These are phyloP conservation scores for Alternaria consortialis DNA, from an alignment of 2,329 filamentous ascomycete genomes.

Conservation along the genomic window DNA sequence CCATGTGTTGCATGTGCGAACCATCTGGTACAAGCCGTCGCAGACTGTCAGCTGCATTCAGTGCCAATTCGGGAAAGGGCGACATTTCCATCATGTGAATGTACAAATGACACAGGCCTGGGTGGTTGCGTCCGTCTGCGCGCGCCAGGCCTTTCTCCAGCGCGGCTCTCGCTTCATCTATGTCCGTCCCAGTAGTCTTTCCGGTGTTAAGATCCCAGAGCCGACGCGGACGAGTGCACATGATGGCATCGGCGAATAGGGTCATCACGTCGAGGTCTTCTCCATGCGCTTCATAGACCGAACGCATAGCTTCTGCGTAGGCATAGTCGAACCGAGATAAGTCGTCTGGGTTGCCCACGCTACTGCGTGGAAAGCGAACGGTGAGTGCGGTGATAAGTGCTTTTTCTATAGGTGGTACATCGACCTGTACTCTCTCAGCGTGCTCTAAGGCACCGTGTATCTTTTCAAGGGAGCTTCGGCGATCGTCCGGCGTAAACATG, in stretches of 20 bases:
- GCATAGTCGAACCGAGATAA: slow-evolving; percentile 51
- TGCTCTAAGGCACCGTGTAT: slow-evolving; percentile 55
- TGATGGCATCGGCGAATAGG: slow-evolving; percentile 68
- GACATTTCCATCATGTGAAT: slow-evolving; percentile 18
- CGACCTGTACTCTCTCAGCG: neutral
- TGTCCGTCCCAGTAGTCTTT: slow-evolving; percentile 51
- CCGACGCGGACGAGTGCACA: slow-evolving; percentile 69
- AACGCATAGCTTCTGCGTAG: slow-evolving; percentile 67
- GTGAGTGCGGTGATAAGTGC: neutral
- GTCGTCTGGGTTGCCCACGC: neutral
- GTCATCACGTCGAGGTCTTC: slow-evolving; percentile 67
- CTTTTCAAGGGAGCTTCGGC: slow-evolving; percentile 61
- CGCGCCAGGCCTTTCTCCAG: neutral
- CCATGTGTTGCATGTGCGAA: slow-evolving; percentile 17
- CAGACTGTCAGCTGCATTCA: slow-evolving; percentile 8
- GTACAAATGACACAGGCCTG: slow-evolving; percentile 14
- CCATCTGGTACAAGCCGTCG: slow-evolving; percentile 13
- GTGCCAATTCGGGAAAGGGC: slow-evolving; percentile 4
- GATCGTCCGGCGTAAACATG: slow-evolving; percentile 63
- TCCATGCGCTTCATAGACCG: slow-evolving; percentile 59
- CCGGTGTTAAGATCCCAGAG: slow-evolving; percentile 67
- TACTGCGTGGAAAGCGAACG: neutral
- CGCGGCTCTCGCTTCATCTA: neutral
- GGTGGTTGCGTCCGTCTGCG: neutral
- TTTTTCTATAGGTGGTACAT: neutral